Evolutionary conservation across 208 protist species (phyloP).

Genomic region (Wallacemonas sp.): DNA sequence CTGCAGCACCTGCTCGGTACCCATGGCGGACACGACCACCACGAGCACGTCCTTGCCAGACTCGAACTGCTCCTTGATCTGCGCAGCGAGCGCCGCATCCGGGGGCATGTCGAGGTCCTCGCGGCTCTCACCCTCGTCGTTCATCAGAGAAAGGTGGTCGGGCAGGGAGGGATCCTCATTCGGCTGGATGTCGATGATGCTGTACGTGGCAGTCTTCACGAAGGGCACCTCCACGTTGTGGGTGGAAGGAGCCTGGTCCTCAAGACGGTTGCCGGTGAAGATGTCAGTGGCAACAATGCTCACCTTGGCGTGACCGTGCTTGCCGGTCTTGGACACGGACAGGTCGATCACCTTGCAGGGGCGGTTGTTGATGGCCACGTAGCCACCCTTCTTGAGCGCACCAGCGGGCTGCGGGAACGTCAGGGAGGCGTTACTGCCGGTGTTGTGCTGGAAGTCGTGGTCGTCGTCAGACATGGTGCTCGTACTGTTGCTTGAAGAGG

Average conservation of each 20-base stretch:
- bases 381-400: slow-evolving; percentile 89
- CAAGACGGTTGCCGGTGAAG: slow-evolving; percentile 98
- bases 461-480: slow-evolving; percentile 56
- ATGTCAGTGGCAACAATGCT: slow-evolving; percentile 97
- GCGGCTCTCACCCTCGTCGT: slow-evolving; percentile 92
- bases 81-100: slow-evolving; percentile 83
- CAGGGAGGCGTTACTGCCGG: slow-evolving; percentile 67
- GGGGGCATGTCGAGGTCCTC: slow-evolving; percentile 95
- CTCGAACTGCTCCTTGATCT: slow-evolving; percentile 93
- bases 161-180: slow-evolving; percentile 83
- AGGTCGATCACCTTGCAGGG: slow-evolving; percentile 98
- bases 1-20: slow-evolving; percentile 93
- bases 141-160: slow-evolving; percentile 87
- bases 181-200: slow-evolving; percentile 91
- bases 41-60: slow-evolving; percentile 94
- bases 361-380: slow-evolving; percentile 86
- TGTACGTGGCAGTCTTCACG: slow-evolving; percentile 95
- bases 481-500: too few relatives aligned
- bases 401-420: slow-evolving; percentile 88
- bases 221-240: slow-evolving; percentile 97
- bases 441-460: slow-evolving; percentile 73
- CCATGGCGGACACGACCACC: slow-evolving; percentile 94
- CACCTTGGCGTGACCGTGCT: slow-evolving; percentile 99
- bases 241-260: slow-evolving; percentile 97
- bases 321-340: slow-evolving; percentile 98